Evolutionary conservation across 495 filamentous ascomycete genomes (phyloP), one percentile per base, ranked within the genome.

Genomic region (Chaetomium cochliodes): DNA sequence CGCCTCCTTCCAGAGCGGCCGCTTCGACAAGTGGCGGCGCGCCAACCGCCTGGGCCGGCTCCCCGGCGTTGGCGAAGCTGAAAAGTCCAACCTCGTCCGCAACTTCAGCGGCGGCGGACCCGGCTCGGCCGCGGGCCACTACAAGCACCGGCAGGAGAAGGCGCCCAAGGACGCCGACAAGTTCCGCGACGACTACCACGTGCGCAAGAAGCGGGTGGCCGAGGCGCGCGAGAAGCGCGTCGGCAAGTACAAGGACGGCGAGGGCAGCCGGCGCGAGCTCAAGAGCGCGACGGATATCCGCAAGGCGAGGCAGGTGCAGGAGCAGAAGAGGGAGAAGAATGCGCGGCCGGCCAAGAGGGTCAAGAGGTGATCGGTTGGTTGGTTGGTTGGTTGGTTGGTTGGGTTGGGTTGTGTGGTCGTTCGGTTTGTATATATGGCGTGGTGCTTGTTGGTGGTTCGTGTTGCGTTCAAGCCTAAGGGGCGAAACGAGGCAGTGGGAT

Each of bases 121-220:
- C 33, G 33, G 74, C 6, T 69, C 80, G 3, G 70, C 67, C n/a
- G 71, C 69, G 3, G 72, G 66, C n/a, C 59, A 84, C 64, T 96
- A 87, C 80, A 89, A 85, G 78, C 94, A 98, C 79, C 90, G 86
- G 75, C 80, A 85, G 70, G 87, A 94, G 73, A 86, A 85, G 79
- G 92, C 92, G 63, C 93, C 96, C 63, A 97, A 97, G 81, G 86
- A 88, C 63, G 91, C 94, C 9, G 94, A 98, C 80, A 92, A 90
- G 75, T 91, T 85, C 70, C 81, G 94, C 50, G 89, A 91, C 73
- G 93, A 98, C 75, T 98, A 88, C 73, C 84, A 96, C 69, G 86
- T 86, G 76, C 86, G 88, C 82, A 97, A 94, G 87, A 92, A 93
- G 87, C 87, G 88, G 76, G 89, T 91, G 33, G 87, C 85, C 11